Percentiles rank a stretch among this genome's conserved stretches.
These are phyloP conservation scores for Pythium oligandrum DNA, from an alignment of 352 stramenopile species.

Conservation along the genomic window DNA sequence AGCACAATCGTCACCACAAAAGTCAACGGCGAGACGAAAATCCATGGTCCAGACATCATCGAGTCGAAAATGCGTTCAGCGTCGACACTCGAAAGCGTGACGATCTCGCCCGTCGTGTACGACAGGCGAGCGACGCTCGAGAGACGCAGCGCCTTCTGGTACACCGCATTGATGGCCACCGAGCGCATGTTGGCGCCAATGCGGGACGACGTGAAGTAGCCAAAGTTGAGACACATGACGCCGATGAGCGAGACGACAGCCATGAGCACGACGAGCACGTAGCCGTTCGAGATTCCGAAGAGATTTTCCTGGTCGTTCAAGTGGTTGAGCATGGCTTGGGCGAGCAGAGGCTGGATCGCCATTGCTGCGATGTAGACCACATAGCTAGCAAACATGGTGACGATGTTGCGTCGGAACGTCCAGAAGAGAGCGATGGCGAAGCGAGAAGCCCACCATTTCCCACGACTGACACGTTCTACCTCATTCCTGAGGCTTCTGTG, in stretches of 20 bases:
- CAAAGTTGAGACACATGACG: conserved; percentile 29
- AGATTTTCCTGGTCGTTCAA: conserved; percentile 21
- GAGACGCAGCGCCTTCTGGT: conserved; percentile 30
- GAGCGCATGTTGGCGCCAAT: conserved; percentile 32
- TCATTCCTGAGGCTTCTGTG: conserved; percentile 1
- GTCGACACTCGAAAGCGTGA: conserved; percentile 33
- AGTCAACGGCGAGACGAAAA: conserved; percentile 20
- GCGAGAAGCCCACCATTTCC: conserved; percentile 8
- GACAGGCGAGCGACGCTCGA: conserved; percentile 23
- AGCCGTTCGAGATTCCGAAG: conserved; percentile 24
- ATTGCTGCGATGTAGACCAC: conserved; percentile 24
- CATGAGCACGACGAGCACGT: conserved; percentile 28
- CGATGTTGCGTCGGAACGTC: conserved; percentile 21
- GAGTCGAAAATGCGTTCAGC: conserved; percentile 37
- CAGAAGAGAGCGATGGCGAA: conserved; percentile 23
- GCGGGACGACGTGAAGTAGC: conserved; percentile 23
- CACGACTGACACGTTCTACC: not conserved
- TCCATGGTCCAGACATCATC: conserved; percentile 26
- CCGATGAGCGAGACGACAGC: conserved; percentile 25
- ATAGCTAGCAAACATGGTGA: conserved; percentile 19
- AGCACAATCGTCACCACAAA: conserved; percentile 30
- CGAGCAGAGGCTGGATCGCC: conserved; percentile 29
- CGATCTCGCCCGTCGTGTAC: conserved; percentile 34
- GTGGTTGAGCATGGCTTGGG: conserved; percentile 31
- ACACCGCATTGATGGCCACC: conserved; percentile 35